These are phyloP conservation scores for Begonia peltatifolia DNA, from an alignment of 306 rosid genomes.

Conservation along the genomic window DNA sequence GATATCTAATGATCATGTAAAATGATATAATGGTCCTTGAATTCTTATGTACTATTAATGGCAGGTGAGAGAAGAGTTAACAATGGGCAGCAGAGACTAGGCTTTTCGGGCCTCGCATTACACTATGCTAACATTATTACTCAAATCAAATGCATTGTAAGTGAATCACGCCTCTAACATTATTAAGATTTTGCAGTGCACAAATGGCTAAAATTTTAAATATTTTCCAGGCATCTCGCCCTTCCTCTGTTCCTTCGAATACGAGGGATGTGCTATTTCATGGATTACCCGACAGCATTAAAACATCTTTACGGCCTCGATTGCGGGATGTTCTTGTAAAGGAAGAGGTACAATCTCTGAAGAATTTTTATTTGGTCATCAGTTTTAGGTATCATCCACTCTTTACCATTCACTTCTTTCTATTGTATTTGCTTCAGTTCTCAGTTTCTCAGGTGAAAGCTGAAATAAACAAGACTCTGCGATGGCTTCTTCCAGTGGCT, in stretches of 20 bases:
- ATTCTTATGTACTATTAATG: too few species aligned
- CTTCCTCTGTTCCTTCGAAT: slow-evolving; percentile 64
- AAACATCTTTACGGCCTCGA: slow-evolving; percentile 51
- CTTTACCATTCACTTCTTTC: too few species aligned
- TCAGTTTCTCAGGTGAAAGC: slow-evolving; percentile 39
- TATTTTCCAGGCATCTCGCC: slow-evolving; percentile 56
- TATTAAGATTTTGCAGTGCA: too few species aligned
- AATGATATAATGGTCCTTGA: too few species aligned
- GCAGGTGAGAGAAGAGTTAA: too few species aligned
- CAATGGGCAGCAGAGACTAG: too few species aligned
- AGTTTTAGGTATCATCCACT: too few species aligned
- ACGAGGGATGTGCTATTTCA: slow-evolving; percentile 64
- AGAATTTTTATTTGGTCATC: too few species aligned
- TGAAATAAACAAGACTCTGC: slow-evolving; percentile 62
- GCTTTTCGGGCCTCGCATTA: too few species aligned
- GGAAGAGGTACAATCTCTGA: slow-evolving; percentile 35
- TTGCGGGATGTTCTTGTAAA: slow-evolving; percentile 32
- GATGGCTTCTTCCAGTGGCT: slow-evolving; percentile 77
- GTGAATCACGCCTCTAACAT: slow-evolving; percentile 19
- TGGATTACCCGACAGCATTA: slow-evolving; percentile 50
- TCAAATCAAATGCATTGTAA: slow-evolving; percentile 45
- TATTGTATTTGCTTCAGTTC: slow-evolving; percentile 30
- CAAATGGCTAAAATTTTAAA: not conserved
- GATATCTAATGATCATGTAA: slow-evolving; percentile 1
- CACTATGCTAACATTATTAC: too few species aligned